phyloP scores from a whole-genome alignment of 345 rosid genomes.

The Pugionium dolabratum region DNA sequence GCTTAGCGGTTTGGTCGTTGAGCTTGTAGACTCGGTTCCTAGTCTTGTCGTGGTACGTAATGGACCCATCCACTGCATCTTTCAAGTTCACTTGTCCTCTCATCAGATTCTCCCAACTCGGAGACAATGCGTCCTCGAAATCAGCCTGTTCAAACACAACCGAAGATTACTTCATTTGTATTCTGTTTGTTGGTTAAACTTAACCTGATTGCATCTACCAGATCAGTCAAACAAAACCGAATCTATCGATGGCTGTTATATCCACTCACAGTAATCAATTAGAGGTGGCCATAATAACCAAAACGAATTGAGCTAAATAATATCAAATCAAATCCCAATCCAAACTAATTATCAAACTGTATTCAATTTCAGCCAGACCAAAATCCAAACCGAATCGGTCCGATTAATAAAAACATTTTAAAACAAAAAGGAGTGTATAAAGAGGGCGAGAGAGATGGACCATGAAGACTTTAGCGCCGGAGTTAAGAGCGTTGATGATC shows the following conservation, averaged over 20 bases:
- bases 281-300: too few relatives aligned
- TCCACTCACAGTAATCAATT: too few relatives aligned
- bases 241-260: too few relatives aligned
- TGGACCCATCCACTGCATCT: constrained; percentile 87
- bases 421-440: background rate
- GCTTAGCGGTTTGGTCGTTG: constrained; percentile 73
- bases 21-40: constrained; percentile 86
- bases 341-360: background rate
- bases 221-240: too few relatives aligned
- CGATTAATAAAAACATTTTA: too few relatives aligned
- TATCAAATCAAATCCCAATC: background rate
- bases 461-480: constrained; percentile 97
- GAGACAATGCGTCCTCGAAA: constrained; percentile 88
- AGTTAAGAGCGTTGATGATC: constrained; percentile 95
- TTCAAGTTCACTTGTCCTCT: constrained; percentile 84
- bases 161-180: too few relatives aligned
- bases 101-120: constrained; percentile 94
- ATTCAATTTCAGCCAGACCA: too few relatives aligned
- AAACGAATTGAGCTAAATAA: too few relatives aligned
- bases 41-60: constrained; percentile 70
- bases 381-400: too few relatives aligned
- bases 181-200: too few relatives aligned
- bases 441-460: constrained; percentile 37
- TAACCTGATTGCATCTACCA: too few relatives aligned
- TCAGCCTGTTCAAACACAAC: constrained; percentile 60